Conservation (phyloP, 805 yeast genomes). For the Barnettozyma sp. region DNA sequence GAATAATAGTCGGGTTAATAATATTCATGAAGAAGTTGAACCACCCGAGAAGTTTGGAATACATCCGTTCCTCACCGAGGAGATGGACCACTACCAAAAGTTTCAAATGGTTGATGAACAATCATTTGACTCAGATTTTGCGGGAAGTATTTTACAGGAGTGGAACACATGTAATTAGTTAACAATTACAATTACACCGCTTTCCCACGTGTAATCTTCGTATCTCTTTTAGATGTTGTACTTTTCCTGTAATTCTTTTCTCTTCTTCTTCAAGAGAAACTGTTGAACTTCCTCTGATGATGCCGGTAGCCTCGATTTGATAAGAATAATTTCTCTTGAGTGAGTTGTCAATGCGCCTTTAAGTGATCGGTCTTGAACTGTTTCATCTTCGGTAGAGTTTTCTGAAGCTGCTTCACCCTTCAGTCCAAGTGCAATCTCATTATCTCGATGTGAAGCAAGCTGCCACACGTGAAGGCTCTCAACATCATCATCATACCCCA, state of each 20-base stretch:
- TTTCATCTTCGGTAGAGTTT: too few relatives aligned
- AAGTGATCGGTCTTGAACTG: neutral
- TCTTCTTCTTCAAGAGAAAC: conserved; percentile 16
- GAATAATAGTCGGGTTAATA: too few relatives aligned
- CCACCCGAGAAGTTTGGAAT: too few relatives aligned
- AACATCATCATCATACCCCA: conserved; percentile 35
- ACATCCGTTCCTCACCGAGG: too few relatives aligned
- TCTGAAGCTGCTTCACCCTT: too few relatives aligned
- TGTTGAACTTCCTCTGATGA: conserved; percentile 10
- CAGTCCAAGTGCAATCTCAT: too few relatives aligned
- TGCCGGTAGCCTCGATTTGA: conserved; percentile 7
- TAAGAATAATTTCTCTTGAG: neutral
- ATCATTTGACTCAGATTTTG: neutral
- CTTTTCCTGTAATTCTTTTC: conserved; percentile 12
- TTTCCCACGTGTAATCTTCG: too few relatives aligned
- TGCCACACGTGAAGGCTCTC: conserved; percentile 1
- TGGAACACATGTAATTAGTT: neutral
- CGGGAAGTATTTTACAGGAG: neutral
- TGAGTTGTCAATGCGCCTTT: conserved; percentile 27
- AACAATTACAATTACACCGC: too few relatives aligned
- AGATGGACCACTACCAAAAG: neutral
- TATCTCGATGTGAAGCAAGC: too few relatives aligned
- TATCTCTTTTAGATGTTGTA: conserved; percentile 9
- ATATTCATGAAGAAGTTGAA: too few relatives aligned
- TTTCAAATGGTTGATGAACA: neutral